A percentile compares a stretch with the other conserved stretches of the same genome.
Evolutionary conservation across 1,284 basidiomycete genomes (phyloP).

Genomic region (Caloboletus firmus): DNA sequence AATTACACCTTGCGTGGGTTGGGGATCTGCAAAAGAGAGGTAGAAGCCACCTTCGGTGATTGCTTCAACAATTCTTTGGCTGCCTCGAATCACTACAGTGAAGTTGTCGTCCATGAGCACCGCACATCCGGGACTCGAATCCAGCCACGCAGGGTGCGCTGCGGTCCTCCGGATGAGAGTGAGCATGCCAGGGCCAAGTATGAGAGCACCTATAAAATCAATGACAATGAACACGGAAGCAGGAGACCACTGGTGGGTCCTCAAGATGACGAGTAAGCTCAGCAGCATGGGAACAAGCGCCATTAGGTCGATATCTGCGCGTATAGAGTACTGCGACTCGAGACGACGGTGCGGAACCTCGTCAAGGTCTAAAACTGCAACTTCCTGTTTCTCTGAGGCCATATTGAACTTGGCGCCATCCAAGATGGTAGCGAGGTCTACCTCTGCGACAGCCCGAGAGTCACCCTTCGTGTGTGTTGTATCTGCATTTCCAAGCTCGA

Average conservation of each 20-base stretch:
- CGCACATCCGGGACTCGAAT: constrained; percentile 11
- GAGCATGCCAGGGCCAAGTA: constrained; percentile 17
- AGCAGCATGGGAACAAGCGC: constrained; percentile 18
- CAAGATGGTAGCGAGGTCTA: neutral
- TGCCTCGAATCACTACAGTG: constrained; percentile 17
- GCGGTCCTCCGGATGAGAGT: constrained; percentile 15
- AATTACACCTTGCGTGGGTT: neutral
- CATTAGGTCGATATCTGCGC: constrained; percentile 17
- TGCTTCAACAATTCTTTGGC: constrained; percentile 16
- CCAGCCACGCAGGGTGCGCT: constrained; percentile 7
- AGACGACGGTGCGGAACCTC: neutral
- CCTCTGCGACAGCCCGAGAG: neutral
- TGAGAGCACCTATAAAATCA: constrained; percentile 10
- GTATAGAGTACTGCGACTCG: constrained; percentile 13
- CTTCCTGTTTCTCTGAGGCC: neutral
- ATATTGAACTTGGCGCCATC: neutral
- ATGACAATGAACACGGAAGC: constrained; percentile 3
- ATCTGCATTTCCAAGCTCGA: neutral
- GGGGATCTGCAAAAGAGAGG: constrained; percentile 13
- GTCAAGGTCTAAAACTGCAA: constrained; percentile 20
- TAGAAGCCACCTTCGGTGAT: constrained; percentile 22
- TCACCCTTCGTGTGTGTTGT: neutral
- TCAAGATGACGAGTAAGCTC: constrained; percentile 8
- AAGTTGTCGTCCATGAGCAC: constrained; percentile 23
- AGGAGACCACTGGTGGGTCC: constrained; percentile 7